Base-by-base conservation (phyloP, 192 early-diverging fungal genomes). In the Coemansia sp. region DNA sequence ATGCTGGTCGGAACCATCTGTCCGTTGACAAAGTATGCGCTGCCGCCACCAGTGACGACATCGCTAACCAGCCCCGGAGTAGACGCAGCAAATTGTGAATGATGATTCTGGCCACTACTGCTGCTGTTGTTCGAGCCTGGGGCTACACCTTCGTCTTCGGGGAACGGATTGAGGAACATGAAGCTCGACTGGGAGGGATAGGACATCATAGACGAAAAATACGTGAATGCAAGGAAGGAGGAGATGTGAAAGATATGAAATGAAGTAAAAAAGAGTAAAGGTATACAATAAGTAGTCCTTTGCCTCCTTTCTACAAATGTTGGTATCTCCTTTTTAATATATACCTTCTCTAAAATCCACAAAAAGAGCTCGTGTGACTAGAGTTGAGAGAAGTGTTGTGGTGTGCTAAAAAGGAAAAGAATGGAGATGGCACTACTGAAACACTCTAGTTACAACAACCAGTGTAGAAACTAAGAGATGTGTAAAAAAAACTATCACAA, bases 171-270 rank as follows among this genome's bases (percentile, higher is more conserved):
- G 40, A 75, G 48, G 39, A 78, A 69, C 15, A 66, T 21, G 52
- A 72, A 56, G 55, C 62, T 70, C 17, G 65, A 39, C 24, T 64
- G 69, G 17, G 55, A 53, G n/a, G 68, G 41, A 40, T 65, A 72
- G 33, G 75, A 45, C 69, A 71, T 70, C 38, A 56, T 51, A 17
- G 37, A 3, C n/a, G n/a, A n/a, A n/a, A 18, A 21, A 42, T 19
- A 38, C 2, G 14, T 21, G 15, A 54, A 54, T 52, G 50, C 38
- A 61, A 17, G 8, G 15, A 42, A 6, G 15, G 42, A 9, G 13
- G 41, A 9, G 17, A 42, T n/a, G 4, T 42, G 14, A 42, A 42
- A 42, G 41, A 9, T 42, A 42, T 17, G n/a, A 52, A 52, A 27
- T 25, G 25, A 25, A 4, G 27, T 37, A 37, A 52, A 37, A 52